Base-by-base conservation (phyloP, 371 early-diverging fungal genomes). In the Mucor circinelloides region DNA sequence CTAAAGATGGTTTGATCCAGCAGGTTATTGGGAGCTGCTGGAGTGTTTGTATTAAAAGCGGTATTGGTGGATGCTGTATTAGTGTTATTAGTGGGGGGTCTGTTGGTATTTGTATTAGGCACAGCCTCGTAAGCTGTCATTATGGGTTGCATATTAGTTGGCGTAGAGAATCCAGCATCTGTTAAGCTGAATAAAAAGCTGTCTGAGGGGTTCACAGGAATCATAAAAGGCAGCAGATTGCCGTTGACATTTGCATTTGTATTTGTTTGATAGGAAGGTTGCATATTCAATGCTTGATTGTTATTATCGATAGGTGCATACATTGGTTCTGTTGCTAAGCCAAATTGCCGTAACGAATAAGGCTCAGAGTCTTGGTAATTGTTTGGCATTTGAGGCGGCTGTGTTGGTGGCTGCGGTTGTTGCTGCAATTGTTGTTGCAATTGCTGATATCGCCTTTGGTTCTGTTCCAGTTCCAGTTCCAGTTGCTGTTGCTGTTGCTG, bases 311-410 rank as follows among this genome's bases (percentile, higher is more conserved):
- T 56, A 17, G 71, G 34, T 13, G 68, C 54, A 52, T 67, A 70
- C 67, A 65, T 64, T 44, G 65, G 64, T 23, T 69, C 72, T 63
- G 68, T 74, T 15, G 63, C 59, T 6, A 81, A 50, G 2, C 78
- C 81, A 68, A 78, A 78, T 34, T 78, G 78, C 32, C 74, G 71
- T 48, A 82, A 54, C 13, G 75, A 74, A 46, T 74, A 73, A 9
- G 77, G 65, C 27, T 77, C 78, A 0, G 58, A 36, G 1, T 75
- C 75, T 38, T 46, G 21, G 1, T 19, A 48, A 9, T 32, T 61
- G 10, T 27, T 25, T 19, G 23, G 34, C 44, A 7, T 25, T 6
- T 8, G 9, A 44, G 23, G 19, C 7, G 27, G 46, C 17, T 63
- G 63, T 27, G 31, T 30, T 36, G 50, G 36, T 21, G 6, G 42